Base-by-base conservation (phyloP, 208 protist genomes). In the Leishmania martiniquensis region DNA sequence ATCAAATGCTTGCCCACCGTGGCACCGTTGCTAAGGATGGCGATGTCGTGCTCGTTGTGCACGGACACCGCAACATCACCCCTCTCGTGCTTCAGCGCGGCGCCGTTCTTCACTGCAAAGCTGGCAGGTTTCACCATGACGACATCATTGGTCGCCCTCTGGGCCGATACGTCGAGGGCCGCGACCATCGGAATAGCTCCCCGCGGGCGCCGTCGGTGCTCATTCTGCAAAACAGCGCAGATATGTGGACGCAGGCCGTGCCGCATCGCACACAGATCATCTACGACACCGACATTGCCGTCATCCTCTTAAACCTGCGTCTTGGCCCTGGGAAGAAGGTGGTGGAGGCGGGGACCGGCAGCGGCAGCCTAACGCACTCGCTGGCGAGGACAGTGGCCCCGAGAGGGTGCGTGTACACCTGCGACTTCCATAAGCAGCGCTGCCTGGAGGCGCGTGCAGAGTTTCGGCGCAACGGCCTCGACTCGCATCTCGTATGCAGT, bases 251-350 rank as follows among this genome's bases (percentile, higher is more conserved):
- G 51, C 88, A 93, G 65, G 91, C 92, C 39, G 91, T 98, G 45
- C 91, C 91, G 47, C 93, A 97, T 82, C 92, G 94, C 66, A 98
- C 95, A 42, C 95, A 98, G 72, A 97, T 98, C 69, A 95, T 98
- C 63, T 98, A 97, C 80, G 87, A 91, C 84, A 96, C 92, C 25
- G 95, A 98, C 82, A 97, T 98, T 57, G 93, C 94, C 29, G 87
- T 96, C 20, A 96, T 98, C 65, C 76, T 91, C 17, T 78, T 93
- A 29, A 87, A 95, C 44, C 81, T 98, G 62, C 85, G 91, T 1
- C 82, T 98, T 7, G 63, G 86, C 0, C 94, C 94, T 6, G 94
- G 94, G 13, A 91, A 81, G 74, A 76, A 78, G 20, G 94, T 98
- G 17, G 90, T 93, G 52, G 94, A 98, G 86, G 94, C 95, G 17